Evolutionary conservation across 176 grass and related monocot species (phyloP).

Genomic region (Musa acuminata): DNA sequence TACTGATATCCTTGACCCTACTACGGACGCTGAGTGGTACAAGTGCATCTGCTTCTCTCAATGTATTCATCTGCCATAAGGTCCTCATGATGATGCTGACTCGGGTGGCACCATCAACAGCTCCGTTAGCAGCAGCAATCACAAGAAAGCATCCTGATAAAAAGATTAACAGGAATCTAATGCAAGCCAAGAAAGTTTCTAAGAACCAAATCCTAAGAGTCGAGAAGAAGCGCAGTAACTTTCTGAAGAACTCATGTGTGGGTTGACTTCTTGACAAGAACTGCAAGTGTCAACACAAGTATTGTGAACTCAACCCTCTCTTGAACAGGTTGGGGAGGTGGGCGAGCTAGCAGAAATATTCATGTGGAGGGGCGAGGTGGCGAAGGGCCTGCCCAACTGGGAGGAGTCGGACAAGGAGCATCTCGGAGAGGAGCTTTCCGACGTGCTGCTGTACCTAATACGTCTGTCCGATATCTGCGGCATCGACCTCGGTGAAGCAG

Average conservation of each 20-base stretch:
- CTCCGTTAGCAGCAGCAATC: background rate
- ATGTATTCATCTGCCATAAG: background rate
- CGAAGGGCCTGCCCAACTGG: slow-evolving; percentile 8
- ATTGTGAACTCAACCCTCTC: background rate
- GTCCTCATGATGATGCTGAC: background rate
- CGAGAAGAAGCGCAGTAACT: too few relatives aligned
- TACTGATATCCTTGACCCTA: background rate
- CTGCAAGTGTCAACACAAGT: too few relatives aligned
- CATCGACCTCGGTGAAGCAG: background rate
- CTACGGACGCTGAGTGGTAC: background rate
- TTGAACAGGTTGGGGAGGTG: slow-evolving; percentile 2
- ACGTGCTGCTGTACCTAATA: slow-evolving; percentile 12
- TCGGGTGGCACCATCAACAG: background rate
- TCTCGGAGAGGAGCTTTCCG: slow-evolving; percentile 13
- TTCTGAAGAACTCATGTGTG: too few relatives aligned
- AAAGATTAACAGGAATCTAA: background rate
- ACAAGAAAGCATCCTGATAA: background rate
- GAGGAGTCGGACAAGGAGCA: slow-evolving; percentile 2
- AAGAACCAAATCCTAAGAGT: too few relatives aligned
- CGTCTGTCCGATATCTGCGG: slow-evolving; percentile 9
- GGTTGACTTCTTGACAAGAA: too few relatives aligned
- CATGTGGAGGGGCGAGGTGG: slow-evolving; percentile 15
- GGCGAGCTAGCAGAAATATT: slow-evolving; percentile 15
- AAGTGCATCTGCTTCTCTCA: background rate
- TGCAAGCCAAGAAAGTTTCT: background rate